Percentiles rank a stretch among this genome's conserved stretches.
Evolutionary conservation across 73 alveolate species (phyloP).

Genomic region (Durusdinium trenchii): DNA sequence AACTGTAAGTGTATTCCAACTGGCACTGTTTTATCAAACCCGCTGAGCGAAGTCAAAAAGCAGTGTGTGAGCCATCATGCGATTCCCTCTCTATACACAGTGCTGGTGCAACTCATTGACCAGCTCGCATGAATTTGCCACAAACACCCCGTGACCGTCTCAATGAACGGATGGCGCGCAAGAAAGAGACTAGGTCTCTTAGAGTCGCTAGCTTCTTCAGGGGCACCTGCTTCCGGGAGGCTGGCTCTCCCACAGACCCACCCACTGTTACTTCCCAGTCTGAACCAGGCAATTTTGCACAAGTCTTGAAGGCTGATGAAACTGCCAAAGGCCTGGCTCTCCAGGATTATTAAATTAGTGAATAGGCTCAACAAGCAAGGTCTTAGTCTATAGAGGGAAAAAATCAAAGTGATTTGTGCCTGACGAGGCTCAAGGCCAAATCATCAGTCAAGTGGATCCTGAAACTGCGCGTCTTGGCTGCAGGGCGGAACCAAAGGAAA

Average conservation of each 20-base stretch:
- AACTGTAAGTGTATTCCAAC: background rate
- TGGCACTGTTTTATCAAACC: background rate
- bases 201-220: background rate
- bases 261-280: background rate
- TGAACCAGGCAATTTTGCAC: background rate
- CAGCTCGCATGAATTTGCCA: background rate
- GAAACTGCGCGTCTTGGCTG: background rate
- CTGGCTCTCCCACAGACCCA: background rate
- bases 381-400: background rate
- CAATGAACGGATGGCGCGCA: background rate
- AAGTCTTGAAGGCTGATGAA: background rate
- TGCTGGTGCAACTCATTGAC: no score
- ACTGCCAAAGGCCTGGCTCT: background rate
- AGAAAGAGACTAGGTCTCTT: background rate
- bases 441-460: background rate
- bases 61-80: background rate
- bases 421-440: background rate
- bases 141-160: background rate
- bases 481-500: background rate
- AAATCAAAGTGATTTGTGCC: background rate
- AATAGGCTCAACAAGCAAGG: background rate
- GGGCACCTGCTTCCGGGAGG: no score
- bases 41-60: background rate
- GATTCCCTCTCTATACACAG: background rate
- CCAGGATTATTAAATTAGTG: background rate